Base-by-base conservation (phyloP, 805 yeast genomes). In the Metschnikowia sp. region DNA sequence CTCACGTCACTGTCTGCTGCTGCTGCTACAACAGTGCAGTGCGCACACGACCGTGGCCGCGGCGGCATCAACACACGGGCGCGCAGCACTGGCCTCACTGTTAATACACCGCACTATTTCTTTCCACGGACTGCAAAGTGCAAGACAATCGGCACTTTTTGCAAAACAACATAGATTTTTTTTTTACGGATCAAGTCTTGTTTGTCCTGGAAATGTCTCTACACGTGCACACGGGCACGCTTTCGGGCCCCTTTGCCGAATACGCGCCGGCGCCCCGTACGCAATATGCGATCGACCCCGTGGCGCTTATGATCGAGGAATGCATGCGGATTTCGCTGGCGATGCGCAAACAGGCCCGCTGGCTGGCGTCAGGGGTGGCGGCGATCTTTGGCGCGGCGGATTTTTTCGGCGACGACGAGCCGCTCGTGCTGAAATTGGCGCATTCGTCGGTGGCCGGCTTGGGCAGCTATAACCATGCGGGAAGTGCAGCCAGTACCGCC, bases 321-420 rank as follows among this genome's bases (percentile, higher is more conserved):
- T 89, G 97, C 64, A 86, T 88, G 60, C 77, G 84, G 48, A 79
- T 94, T 44, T 81, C 92, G 15, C 84, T 96, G 15, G 90, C 94
- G 19, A 89, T 94, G 96, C 76, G 97, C 46, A 90, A 89, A 61
- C 63, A 64, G 60, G 59, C 58, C 41, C 77, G 87, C 53, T 80
- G 90, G 61, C 81, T 87, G 53, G 85, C 86, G 55, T 79, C 86
- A 36, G 86, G 85, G 42, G 94, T 91, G 34, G 92, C 97, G 9
- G 88, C 96, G 6, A 81, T 92, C 30, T 72, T 92, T 39, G 86
- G 94, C 2, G 83, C 86, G 4, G 77, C 82, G 28, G 73, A 71
- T 41, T 69, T 81, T 39, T 75, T 81, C 40, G 79, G 81, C 55
- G 77, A 66, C 43, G 77, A 68, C 39, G 73, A 65, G 40, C 50